Base-by-base conservation (phyloP, 2,329 filamentous ascomycete species). In the Lasiodiplodia gonubiensis region DNA sequence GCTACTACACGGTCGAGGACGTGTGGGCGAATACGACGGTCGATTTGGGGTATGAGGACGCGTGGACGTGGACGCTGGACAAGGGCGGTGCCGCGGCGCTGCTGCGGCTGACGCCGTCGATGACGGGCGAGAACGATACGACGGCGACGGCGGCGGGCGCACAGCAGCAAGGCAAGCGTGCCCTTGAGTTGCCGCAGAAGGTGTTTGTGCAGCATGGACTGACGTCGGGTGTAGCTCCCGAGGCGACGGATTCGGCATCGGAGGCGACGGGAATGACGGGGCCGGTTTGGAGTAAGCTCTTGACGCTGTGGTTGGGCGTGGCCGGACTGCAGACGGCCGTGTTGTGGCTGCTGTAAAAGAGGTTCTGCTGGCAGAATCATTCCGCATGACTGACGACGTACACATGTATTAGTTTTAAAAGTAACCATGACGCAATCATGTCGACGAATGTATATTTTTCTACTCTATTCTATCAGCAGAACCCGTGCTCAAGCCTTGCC, bases 401-500 rank as follows among this genome's bases (percentile, higher is more conserved):
- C 42, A 46, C 42, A 46, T 46, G 42, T 46, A 46, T 46, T 33
- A 33, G 30, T 10, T 33, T 33, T 33, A 33, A 33, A 33, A 33
- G 30, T 2, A 33, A 33, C 30, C 30, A 46, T 21, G 42, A 46
- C 37, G 37, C 30, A 46, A 46, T 46, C 7, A 46, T 46, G 42
- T 46, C n/a, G 42, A 52, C 16, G 12, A 25, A 30, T 30, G 18
- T 54, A 35, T 37, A 21, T 46, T 46, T 57, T 14, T 57, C 35
- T 49, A 51, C 46, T 37, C 30, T 63, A 37, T 33, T 63, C 59
- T 63, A 63, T 63, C 46, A 51, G 30, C 42, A 51, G 18, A 30
- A 25, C 46, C 30, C 5, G 35, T 18, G 14, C 21, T 69, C 48
- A 70, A 52, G 70, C 71, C 77, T 91, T 91, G 0, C 91, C 91